Evolutionary conservation across 169 alveolate genomes (phyloP), one percentile per base, ranked within the genome.

Genomic region (Cryptosporidium tyzzeri): DNA sequence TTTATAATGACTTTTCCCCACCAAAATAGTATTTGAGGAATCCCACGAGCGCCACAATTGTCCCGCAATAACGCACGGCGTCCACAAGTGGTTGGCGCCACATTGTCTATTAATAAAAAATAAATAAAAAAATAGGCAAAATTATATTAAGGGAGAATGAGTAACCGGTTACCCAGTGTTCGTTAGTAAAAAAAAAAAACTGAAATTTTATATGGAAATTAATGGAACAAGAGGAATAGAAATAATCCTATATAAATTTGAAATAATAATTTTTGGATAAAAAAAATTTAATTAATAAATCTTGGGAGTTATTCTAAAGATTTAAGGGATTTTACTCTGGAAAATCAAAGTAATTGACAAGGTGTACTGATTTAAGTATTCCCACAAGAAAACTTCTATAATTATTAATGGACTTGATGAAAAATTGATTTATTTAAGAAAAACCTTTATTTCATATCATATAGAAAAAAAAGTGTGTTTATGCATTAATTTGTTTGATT

Each of bases 81-180:
- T 65, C 71, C 71, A 65, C 71, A 65, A 65, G 18, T 0, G 23
- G 0, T 10, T 31, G 33, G 71, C 71, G 71, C 71, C 71, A 16
- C 6, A 4, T 65, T 0, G 71, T 65, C 71, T 65, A 29, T 12
- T 65, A 65, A 33, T 65, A 65, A 65, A 35, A 16, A 21, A 65
- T 16, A 21, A 65, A 31, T 55, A 55, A 55, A 55, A 48, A 55
- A 55, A 55, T 55, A 55, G 14, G 35, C 51, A 21, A 65, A 65
- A n/a, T 65, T 65, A 37, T 31, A 37, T 31, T 33, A 65, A 65
- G 33, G 71, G 50, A 65, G 44, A 65, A 65, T 37, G 71, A 65
- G 71, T 65, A 65, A 65, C 71, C 50, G 71, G 71, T 65, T 65
- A 65, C 71, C 71, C 71, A 65, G 33, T 55, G 35, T 5, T 65